Base-by-base conservation (phyloP, 495 filamentous ascomycete species). In the Neurospora sp. region DNA sequence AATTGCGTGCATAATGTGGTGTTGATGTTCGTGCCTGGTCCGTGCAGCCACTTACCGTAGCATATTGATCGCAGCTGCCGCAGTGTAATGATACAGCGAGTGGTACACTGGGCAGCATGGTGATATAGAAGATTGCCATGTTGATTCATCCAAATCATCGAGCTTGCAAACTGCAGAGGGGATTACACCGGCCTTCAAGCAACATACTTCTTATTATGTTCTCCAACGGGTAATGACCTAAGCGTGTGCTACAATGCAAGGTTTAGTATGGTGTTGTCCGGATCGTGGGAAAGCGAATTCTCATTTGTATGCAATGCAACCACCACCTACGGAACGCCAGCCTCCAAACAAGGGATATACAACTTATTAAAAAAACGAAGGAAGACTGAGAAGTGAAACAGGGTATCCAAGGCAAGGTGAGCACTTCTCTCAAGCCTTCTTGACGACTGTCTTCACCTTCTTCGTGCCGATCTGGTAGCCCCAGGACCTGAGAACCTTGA, bases 401-500 rank as follows among this genome's bases (percentile, higher is more conserved):
- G 37, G 44, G n/a, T 38, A 71, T 31, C 31, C 70, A 68, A 65
- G 53, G 12, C 27, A 9, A 65, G 27, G 31, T 35, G 27, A 65
- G 53, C 35, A 37, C 70, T 59, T 22, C 22, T 40, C 45, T 40
- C 45, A 73, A 40, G 40, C n/a, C 35, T 48, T 42, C 35, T 70
- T 20, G 7, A 7, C 42, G 69, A 69, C 70, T 22, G 40, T 71
- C 71, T 75, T 79, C 20, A 3, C 31, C 70, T 70, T 77, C 59
- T 81, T 77, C 80, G 86, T 88, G 59, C 86, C 86, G 70, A 87
- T 88, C 71, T 88, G 81, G 85, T 85, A 88, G 4, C 96, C 96
- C 94, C 94, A 97, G 6, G 88, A 85, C 71, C 96, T 83, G 5
- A 99, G 84, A 17, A 89, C 86, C 82, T 93, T 94, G 73, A 97